A percentile compares a stretch with the other conserved stretches of the same genome.
Conservation (phyloP, 352 stramenopile genomes). For the Globisporangium nodosum region DNA sequence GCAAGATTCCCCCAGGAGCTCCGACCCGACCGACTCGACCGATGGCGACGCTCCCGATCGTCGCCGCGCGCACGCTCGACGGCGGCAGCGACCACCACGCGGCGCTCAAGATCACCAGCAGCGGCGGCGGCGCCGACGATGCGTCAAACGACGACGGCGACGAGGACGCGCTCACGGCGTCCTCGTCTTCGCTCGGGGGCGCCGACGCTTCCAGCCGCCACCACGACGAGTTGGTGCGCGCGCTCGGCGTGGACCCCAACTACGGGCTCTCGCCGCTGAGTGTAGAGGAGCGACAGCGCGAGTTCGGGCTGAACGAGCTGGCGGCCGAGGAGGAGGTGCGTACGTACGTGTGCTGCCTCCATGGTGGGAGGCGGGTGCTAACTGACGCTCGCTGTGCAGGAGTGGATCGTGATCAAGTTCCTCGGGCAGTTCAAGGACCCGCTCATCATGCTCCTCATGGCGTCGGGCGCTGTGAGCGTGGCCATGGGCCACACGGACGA, state of each 20-base stretch:
- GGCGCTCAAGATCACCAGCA: conserved; percentile 10
- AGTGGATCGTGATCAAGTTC: conserved; percentile 90
- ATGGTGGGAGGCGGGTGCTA: too few species aligned
- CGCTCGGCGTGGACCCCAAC: conserved; percentile 60
- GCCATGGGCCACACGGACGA: conserved; percentile 93
- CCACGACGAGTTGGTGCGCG: conserved; percentile 54
- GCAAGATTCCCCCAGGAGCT: neutral
- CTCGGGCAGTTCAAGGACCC: conserved; percentile 95
- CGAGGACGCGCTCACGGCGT: conserved; percentile 12
- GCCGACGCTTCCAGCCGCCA: conserved; percentile 17
- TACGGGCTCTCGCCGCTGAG: conserved; percentile 51
- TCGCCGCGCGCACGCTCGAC: conserved; percentile 8
- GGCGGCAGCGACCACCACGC: conserved; percentile 1
- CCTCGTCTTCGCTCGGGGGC: conserved; percentile 4
- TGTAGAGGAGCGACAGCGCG: conserved; percentile 54
- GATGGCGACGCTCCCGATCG: conserved; percentile 15
- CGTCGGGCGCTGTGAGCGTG: conserved; percentile 87
- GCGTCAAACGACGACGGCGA: neutral
- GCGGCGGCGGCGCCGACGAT: neutral
- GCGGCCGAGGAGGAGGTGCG: conserved; percentile 51
- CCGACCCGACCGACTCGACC: too few species aligned
- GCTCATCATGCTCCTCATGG: conserved; percentile 95
- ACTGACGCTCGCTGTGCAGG: conserved; percentile 8
- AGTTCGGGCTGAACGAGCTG: conserved; percentile 72
- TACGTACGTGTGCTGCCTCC: neutral